phyloP scores from a whole-genome alignment of 2,329 filamentous ascomycete species.

The Exserohilum turcica region DNA sequence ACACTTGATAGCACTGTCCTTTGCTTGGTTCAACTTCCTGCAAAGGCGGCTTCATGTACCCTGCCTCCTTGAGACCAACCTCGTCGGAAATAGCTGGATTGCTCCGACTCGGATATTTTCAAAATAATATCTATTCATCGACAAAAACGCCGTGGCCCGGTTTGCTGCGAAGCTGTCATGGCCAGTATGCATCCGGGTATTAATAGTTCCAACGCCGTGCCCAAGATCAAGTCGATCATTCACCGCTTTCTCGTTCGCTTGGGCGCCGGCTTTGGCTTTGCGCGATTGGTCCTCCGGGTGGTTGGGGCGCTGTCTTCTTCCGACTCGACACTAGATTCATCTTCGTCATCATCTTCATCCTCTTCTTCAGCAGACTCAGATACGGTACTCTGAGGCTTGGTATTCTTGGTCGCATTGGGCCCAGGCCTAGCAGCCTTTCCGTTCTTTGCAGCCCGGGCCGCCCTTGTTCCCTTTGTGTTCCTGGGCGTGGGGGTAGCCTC shows the following conservation, averaged over 20 bases:
- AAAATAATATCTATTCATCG: not conserved
- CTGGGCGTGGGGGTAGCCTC: slow-evolving; percentile 39
- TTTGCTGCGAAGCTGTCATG: not conserved
- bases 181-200: slow-evolving; percentile 5
- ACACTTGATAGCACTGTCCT: too few relatives aligned
- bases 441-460: slow-evolving; percentile 32
- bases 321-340: slow-evolving; percentile 39
- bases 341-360: slow-evolving; percentile 40
- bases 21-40: too few relatives aligned
- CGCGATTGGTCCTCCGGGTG: slow-evolving; percentile 41
- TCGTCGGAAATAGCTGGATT: not conserved
- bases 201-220: slow-evolving; percentile 1
- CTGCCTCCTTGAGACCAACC: too few relatives aligned
- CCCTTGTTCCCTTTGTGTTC: slow-evolving; percentile 35
- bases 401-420: slow-evolving; percentile 32
- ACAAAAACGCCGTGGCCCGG: not conserved
- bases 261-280: slow-evolving; percentile 30
- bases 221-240: not conserved
- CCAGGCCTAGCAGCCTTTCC: slow-evolving; percentile 31
- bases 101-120: not conserved
- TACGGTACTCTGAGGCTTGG: slow-evolving; percentile 39
- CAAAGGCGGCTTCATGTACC: too few relatives aligned
- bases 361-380: slow-evolving; percentile 50
- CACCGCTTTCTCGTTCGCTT: slow-evolving; percentile 40
- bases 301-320: slow-evolving; percentile 41